Evolutionary conservation across 805 yeast genomes (phyloP), one percentile per base, ranked within the genome.

Genomic region (Candida orba): DNA sequence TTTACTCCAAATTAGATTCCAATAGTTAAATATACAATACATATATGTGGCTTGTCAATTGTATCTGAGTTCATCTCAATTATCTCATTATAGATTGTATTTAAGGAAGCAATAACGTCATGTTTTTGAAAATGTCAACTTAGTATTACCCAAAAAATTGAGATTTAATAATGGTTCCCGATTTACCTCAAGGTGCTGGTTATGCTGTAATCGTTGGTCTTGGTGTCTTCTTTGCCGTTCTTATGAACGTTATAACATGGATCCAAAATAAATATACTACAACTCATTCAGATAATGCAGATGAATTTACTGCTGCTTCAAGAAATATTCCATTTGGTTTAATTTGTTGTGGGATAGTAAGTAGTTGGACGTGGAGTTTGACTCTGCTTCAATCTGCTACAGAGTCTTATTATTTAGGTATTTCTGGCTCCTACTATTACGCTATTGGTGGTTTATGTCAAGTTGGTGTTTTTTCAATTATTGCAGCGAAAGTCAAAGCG

Each of bases 141-240:
- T 20, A 5, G 4, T 20, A 20, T 5, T 20, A 20, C 22, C 5
- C 22, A 20, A 20, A 20, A 5, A 20, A 5, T 20, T 20, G 5
- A 20, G 22, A 20, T 20, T 22, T 12, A 3, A 36, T 34, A 18
- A 46, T 48, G 49, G 40, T 39, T 29, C 52, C 52, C 13, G 37
- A 48, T 40, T 23, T 78, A 36, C 73, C 81, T 5, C 81, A 82
- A 61, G 81, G 83, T 34, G 84, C 79, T 3, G 91, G 93, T n/a
- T 84, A 84, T 52, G 91, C 82, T 23, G 77, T 84, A 34, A 82
- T 84, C 27, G 81, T 84, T n/a, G 93, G 91, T 15, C 69, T 84
- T 7, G 93, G 75, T 25, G 63, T 67, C 17, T 68, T 67, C 39
- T 72, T 72, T 51, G 75, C 76, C 5, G 48, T 65, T 8, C 45